phyloP scores from a whole-genome alignment of 2,329 filamentous ascomycete genomes.

The Aspergillus candidus region DNA sequence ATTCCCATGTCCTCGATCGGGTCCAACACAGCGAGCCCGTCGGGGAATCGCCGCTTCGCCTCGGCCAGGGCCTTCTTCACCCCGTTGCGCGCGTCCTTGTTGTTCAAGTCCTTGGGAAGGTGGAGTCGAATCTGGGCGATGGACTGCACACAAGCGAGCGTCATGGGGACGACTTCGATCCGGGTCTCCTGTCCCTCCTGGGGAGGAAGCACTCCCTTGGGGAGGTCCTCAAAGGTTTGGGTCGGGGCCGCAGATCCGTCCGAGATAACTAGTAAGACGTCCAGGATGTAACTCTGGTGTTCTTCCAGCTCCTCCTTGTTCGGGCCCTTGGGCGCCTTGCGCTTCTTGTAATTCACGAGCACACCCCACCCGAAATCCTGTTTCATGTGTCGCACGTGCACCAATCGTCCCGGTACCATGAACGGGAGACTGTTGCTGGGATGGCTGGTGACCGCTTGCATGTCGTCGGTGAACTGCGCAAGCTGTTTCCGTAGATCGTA shows the following conservation, averaged over 20 bases:
- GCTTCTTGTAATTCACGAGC: constrained; percentile 65
- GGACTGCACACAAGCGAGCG: constrained; percentile 77
- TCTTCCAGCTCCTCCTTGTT: constrained; percentile 59
- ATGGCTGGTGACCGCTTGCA: constrained; percentile 86
- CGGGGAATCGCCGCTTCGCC: constrained; percentile 80
- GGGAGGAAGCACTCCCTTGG: constrained; percentile 56
- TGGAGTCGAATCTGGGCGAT: constrained; percentile 80
- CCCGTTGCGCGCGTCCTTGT: constrained; percentile 61
- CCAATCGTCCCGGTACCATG: constrained; percentile 77
- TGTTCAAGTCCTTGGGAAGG: constrained; percentile 69
- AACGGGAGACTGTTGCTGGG: constrained; percentile 81
- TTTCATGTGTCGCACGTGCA: constrained; percentile 74
- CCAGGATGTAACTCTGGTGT: constrained; percentile 74
- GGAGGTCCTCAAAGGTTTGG: constrained; percentile 58
- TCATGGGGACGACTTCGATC: constrained; percentile 78
- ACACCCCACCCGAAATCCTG: constrained; percentile 93
- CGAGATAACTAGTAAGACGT: constrained; percentile 67
- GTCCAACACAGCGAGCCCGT: constrained; percentile 82
- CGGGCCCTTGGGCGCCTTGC: constrained; percentile 59
- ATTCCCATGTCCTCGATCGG: constrained; percentile 97
- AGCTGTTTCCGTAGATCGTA: constrained; percentile 84
- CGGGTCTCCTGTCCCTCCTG: constrained; percentile 58
- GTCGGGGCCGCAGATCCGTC: constrained; percentile 48
- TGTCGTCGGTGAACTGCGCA: constrained; percentile 76
- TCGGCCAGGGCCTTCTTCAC: constrained; percentile 66